Percentiles rank a stretch among this genome's conserved stretches.
These are phyloP conservation scores for Irpex sp. DNA, from an alignment of 1,284 basidiomycete species.

Conservation along the genomic window DNA sequence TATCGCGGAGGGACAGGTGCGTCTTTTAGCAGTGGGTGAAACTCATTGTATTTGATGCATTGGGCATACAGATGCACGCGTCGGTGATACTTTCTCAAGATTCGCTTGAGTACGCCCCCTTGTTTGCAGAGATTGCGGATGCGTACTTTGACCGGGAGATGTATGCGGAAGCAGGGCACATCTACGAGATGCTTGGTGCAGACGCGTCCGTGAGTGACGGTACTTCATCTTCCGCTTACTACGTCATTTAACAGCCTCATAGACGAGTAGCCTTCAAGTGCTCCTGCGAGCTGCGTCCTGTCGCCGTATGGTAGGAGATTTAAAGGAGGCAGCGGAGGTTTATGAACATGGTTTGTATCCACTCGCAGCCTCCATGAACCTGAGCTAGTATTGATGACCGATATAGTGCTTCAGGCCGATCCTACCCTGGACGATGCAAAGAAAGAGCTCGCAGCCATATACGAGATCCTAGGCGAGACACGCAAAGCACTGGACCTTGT, in stretches of 20 bases:
- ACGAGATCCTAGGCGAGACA: slow-evolving; percentile 79
- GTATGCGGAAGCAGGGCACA: slow-evolving; percentile 73
- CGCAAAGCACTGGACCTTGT: slow-evolving; percentile 84
- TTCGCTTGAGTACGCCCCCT: slow-evolving; percentile 67
- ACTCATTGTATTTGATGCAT: not conserved
- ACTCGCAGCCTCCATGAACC: too few relatives aligned
- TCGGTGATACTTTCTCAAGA: slow-evolving; percentile 69
- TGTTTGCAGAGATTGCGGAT: slow-evolving; percentile 84
- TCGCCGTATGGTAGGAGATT: slow-evolving; percentile 68
- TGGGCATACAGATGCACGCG: slow-evolving; percentile 64
- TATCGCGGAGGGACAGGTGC: slow-evolving; percentile 77
- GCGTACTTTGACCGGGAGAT: slow-evolving; percentile 75
- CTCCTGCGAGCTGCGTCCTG: slow-evolving; percentile 72
- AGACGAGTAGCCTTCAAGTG: slow-evolving; percentile 70
- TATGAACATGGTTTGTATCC: slow-evolving; percentile 71
- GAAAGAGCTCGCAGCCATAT: slow-evolving; percentile 86
- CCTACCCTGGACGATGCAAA: slow-evolving; percentile 78
- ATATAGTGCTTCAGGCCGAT: slow-evolving; percentile 68
- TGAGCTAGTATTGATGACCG: not conserved
- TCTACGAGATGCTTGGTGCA: slow-evolving; percentile 73
- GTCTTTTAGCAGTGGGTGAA: slow-evolving; percentile 14
- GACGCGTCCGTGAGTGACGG: slow-evolving; percentile 58
- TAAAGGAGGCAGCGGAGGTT: slow-evolving; percentile 76
- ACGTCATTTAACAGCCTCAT: not conserved
- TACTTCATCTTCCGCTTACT: not conserved